Evolutionary conservation across 495 filamentous ascomycete species (phyloP).

Genomic region (Hypomontagnella submonticulosa): DNA sequence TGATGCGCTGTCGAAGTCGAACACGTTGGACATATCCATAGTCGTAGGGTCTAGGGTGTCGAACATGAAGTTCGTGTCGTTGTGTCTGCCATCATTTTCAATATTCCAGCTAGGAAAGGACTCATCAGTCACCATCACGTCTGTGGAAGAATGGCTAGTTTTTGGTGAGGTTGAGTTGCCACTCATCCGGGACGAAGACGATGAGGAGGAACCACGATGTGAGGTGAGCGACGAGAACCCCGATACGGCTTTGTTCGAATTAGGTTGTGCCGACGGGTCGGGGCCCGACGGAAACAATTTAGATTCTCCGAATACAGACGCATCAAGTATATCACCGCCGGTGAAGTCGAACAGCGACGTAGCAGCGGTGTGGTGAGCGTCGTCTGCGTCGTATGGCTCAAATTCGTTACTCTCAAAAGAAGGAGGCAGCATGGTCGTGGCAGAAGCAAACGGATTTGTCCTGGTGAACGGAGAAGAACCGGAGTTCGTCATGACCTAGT

Average conservation of each 20-base stretch:
- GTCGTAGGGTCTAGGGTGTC: constrained; percentile 33
- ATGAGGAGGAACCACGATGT: constrained; percentile 47
- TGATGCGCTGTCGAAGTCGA: constrained; percentile 76
- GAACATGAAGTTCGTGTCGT: constrained; percentile 30
- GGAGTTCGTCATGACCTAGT: constrained; percentile 36
- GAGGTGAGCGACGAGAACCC: constrained; percentile 20
- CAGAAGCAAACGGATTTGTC: constrained; percentile 31
- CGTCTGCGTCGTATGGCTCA: constrained; percentile 30
- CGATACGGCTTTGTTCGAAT: constrained; percentile 10
- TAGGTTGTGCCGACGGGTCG: constrained; percentile 9
- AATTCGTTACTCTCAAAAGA: constrained; percentile 34
- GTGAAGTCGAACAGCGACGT: constrained; percentile 28
- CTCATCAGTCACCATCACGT: constrained; percentile 39
- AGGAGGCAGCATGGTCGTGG: constrained; percentile 30
- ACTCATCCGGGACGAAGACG: constrained; percentile 40
- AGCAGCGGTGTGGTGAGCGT: constrained; percentile 11
- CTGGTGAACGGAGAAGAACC: constrained; percentile 31
- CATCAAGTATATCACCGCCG: constrained; percentile 16
- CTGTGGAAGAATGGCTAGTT: constrained; percentile 35
- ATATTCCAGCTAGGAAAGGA: constrained; percentile 23
- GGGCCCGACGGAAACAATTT: constrained; percentile 22
- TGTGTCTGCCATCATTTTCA: constrained; percentile 28
- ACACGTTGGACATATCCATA: constrained; percentile 67
- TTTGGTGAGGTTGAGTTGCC: constrained; percentile 39
- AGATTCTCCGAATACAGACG: constrained; percentile 12